Base-by-base conservation (phyloP, 768 basidiomycete species). In the Podaxis sp. region DNA sequence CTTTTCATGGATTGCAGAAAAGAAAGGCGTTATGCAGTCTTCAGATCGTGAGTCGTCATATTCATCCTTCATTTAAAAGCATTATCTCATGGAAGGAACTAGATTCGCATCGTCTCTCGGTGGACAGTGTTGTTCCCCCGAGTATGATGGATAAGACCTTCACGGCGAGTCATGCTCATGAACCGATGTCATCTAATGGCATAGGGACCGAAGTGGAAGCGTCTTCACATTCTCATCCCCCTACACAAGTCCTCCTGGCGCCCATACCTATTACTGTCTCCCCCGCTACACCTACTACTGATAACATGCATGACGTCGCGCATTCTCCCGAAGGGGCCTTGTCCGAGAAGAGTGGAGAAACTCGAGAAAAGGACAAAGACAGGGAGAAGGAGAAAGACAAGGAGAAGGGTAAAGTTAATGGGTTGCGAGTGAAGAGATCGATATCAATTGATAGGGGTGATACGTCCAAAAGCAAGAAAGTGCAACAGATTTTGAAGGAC, bases 1-100 rank as follows among this genome's bases (percentile, higher is more conserved):
- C 7, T 96, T 96, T 72, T 77, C 83, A 4, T 97, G 91, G 90
- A 88, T 94, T 69, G 88, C 94, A 0, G 88, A 87, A 61, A 78
- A 80, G 67, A 80, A 71, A 50, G 73, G 76, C 29, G 43, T 67
- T 51, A 65, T 71, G 8, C 66, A 67, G 51, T 67, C 66, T 57
- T 57, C 69, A 51, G 64, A 65, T 41, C 46, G 56, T 59, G 60
- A 62, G 33, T 66, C 57, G 2, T n/a, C 4, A 12, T 27, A 19
- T 15, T 50, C 17, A 4, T 47, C 11, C 33, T 22, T 17, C 22
- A 11, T 46, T 17, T 13, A 11, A 27, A 17, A 17, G 1, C n/a
- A 11, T 9, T 4, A 15, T 46, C 17, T 47, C 4, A 57, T 4
- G 11, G 1, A 1, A 6, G 8, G 15, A 4, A 8, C 12, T 22